phyloP scores from a whole-genome alignment of 2,329 filamentous ascomycete species.

The Colletotrichum endophyticum region DNA sequence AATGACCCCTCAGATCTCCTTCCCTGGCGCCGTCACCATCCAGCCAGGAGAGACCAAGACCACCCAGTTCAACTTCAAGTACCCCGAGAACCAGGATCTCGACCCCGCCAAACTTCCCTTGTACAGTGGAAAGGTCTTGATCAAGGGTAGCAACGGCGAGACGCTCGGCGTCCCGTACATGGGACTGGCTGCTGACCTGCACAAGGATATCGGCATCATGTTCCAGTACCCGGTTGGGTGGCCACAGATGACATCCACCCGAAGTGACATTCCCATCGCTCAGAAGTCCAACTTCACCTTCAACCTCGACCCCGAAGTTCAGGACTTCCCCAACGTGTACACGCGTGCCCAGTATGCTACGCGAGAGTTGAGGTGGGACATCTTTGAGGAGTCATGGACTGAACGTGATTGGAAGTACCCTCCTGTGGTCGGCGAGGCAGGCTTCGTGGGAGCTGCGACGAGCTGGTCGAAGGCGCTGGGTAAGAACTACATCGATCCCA shows the following conservation, averaged over 20 bases:
- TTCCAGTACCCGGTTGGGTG: conserved; percentile 12
- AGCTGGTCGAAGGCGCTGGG: conserved; percentile 38
- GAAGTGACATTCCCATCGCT: not conserved
- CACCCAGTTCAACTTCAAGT: conserved; percentile 9
- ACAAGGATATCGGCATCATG: conserved; percentile 7
- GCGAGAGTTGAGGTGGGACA: conserved; percentile 33
- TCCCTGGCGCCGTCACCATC: not conserved
- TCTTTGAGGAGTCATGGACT: conserved; percentile 42
- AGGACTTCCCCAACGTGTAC: conserved; percentile 30
- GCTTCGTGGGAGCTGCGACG: conserved; percentile 48
- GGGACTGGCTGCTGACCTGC: conserved; percentile 20
- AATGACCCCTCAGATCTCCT: not conserved
- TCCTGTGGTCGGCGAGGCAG: conserved; percentile 37
- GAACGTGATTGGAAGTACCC: conserved; percentile 48
- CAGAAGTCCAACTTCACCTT: conserved; percentile 31
- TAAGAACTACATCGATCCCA: conserved; percentile 39
- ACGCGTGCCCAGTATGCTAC: conserved; percentile 26
- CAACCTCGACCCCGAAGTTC: conserved; percentile 23
- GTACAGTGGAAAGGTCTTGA: conserved; percentile 38
- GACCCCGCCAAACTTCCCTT: conserved; percentile 31
- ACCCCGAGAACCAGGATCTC: not conserved
- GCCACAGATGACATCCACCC: conserved; percentile 9
- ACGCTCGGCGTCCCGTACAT: conserved; percentile 37
- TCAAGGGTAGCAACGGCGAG: conserved; percentile 35
- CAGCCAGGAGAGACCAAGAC: conserved; percentile 8